phyloP scores from a whole-genome alignment of 2,329 filamentous ascomycete genomes.

The Cercospora zeae-maydis region DNA sequence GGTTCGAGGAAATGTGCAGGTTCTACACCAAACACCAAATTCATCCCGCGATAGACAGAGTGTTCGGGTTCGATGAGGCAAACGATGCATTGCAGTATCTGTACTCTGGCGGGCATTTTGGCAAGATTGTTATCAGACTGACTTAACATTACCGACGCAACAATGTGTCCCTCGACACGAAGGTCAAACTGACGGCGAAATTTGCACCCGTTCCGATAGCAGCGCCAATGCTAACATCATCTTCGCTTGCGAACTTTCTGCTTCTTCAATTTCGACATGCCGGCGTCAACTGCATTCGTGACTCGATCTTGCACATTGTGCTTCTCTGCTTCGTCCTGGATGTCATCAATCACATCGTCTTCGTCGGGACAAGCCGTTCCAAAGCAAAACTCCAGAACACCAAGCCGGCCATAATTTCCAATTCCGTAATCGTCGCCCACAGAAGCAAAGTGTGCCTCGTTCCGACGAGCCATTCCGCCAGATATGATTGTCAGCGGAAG shows the following conservation, averaged over 20 bases:
- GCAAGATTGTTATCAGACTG: constrained; percentile 34
- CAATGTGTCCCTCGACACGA: neutral
- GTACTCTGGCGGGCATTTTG: constrained; percentile 40
- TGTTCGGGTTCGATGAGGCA: constrained; percentile 40
- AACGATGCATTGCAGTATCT: constrained; percentile 38
- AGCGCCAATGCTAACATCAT: neutral
- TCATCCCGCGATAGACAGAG: constrained; percentile 41
- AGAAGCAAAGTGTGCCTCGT: constrained; percentile 54
- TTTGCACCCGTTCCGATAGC: neutral
- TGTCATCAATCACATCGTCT: constrained; percentile 53
- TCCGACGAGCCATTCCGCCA: constrained; percentile 55
- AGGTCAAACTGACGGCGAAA: neutral
- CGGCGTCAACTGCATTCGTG: constrained; percentile 34
- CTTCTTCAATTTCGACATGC: constrained; percentile 16
- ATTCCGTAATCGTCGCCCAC: constrained; percentile 33
- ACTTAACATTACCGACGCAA: constrained; percentile 9
- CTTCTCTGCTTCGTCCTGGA: constrained; percentile 55
- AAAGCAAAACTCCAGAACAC: constrained; percentile 59
- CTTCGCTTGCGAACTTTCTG: constrained; percentile 13
- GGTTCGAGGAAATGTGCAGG: constrained; percentile 45
- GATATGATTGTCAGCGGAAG: constrained; percentile 58
- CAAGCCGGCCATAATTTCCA: constrained; percentile 45
- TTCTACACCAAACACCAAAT: constrained; percentile 44
- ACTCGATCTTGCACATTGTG: constrained; percentile 48
- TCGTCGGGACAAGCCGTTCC: constrained; percentile 51